Base-by-base conservation (phyloP, 768 basidiomycete genomes). In the Leucosporidium yakuticum region DNA sequence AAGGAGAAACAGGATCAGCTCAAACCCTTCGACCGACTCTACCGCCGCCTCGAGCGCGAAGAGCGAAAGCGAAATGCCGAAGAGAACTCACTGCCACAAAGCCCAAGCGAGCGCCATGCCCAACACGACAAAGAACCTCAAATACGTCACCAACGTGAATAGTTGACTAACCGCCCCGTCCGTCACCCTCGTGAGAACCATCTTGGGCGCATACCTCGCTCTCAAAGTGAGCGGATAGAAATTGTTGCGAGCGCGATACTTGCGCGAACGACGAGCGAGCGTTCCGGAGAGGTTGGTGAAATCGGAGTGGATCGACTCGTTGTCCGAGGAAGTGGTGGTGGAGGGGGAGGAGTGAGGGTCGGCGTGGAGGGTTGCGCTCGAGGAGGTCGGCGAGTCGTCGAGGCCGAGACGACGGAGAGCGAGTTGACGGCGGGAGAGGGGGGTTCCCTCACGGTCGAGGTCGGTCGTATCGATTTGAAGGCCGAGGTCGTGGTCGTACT, bases 171-270 rank as follows among this genome's bases (percentile, higher is more conserved):
- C 9, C 21, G 66, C 71, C 36, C 53, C 48, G 51, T 73, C 66
- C 25, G 20, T 44, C 55, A 51, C 58, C 68, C 66, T 67, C 23
- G 50, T 44, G 5, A 53, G 47, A 23, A 73, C 39, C 68, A 73
- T 69, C 29, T 49, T 44, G 32, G 68, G 71, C 32, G 58, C 62
- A 61, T 73, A 73, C 15, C 71, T 50, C 27, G 71, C 68, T 0
- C 65, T 48, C 0, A 69, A 29, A 11, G 68, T 50, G 32, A 69
- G 17, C 8, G 71, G 71, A 50, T 68, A 73, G 57, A 67, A 73
- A 50, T 73, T 68, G 51, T 53, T 55, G 25, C 56, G 25, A 14
- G 25, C 12, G 39, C n/a, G 31, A 27, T 57, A 21, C 21, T 64
- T 59, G 15, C 57, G 58, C 20, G 23, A 11, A 15, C 39, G 39